A percentile compares a stretch with the other conserved stretches of the same genome.
Conservation (phyloP, 352 stramenopile genomes). For the Pythium periplocum region DNA sequence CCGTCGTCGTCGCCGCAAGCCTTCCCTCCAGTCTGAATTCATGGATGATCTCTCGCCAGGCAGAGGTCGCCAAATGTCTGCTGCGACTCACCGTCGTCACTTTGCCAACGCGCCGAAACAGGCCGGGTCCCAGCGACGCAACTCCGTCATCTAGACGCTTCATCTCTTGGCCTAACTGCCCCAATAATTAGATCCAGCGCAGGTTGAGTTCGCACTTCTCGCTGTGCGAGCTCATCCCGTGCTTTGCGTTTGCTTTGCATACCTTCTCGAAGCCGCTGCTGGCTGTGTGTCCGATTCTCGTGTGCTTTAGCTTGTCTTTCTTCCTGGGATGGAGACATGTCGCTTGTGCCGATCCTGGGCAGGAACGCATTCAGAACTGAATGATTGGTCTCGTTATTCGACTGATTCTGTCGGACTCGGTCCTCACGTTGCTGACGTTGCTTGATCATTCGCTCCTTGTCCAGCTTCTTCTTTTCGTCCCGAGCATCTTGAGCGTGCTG, state of each 20-base stretch:
- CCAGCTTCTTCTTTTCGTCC: conserved; percentile 27
- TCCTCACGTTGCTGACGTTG: conserved; percentile 2
- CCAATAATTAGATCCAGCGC: no score
- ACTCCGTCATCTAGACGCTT: no score
- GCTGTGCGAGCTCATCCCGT: no score
- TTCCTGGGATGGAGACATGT: no score
- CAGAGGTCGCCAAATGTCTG: background rate
- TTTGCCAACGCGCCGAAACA: no score
- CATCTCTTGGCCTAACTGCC: no score
- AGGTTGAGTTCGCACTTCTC: no score
- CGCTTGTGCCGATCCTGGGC: background rate
- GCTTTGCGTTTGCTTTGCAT: no score
- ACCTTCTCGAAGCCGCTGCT: no score
- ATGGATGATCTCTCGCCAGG: background rate
- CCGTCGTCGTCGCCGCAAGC: conserved; percentile 22
- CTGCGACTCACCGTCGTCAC: background rate
- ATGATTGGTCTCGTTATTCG: background rate
- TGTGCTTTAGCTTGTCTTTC: no score
- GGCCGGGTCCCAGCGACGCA: no score
- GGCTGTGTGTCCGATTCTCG: no score
- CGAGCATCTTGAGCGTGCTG: conserved; percentile 37
- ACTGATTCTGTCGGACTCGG: background rate
- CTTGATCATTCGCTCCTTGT: conserved; percentile 30
- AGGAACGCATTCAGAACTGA: background rate
- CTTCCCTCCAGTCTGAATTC: background rate